Conservation (phyloP, 176 grass and related monocot genomes). For the Ensete glaucum region DNA sequence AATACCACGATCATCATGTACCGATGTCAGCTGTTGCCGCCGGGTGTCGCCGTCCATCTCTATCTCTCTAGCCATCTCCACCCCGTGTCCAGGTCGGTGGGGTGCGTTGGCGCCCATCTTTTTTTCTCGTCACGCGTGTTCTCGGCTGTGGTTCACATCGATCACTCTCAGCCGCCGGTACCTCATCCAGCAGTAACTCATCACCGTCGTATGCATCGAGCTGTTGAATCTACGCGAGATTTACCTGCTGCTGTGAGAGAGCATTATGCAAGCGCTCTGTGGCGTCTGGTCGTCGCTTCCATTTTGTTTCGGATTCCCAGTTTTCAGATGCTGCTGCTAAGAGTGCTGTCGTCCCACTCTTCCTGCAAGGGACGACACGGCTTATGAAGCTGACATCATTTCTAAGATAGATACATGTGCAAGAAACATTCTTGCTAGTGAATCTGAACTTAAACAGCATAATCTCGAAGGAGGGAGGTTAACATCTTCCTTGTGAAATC, state of each 20-base stretch:
- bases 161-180: too few relatives aligned
- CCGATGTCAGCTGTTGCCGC: constrained; percentile 24
- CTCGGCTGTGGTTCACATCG: constrained; percentile 35
- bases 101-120: constrained; percentile 35
- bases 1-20: constrained; percentile 42
- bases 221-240: neutral
- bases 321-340: constrained; percentile 69
- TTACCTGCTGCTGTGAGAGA: constrained; percentile 74
- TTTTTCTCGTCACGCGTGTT: constrained; percentile 53
- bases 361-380: too few relatives aligned
- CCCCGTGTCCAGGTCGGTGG: constrained; percentile 56
- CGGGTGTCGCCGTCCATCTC: constrained; percentile 88
- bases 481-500: too few relatives aligned
- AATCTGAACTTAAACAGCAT: too few relatives aligned
- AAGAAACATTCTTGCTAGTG: too few relatives aligned
- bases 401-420: too few relatives aligned
- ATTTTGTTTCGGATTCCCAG: constrained; percentile 71
- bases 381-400: too few relatives aligned
- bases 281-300: constrained; percentile 82
- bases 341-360: constrained; percentile 98
- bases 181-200: too few relatives aligned
- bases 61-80: constrained; percentile 85
- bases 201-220: neutral
- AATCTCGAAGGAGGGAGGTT: too few relatives aligned
- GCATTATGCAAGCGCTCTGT: constrained; percentile 86